Percentiles rank a stretch among this genome's conserved stretches.
Conservation (phyloP, 2,329 filamentous ascomycete genomes). For the Stagonosporopsis chrysanthemi region DNA sequence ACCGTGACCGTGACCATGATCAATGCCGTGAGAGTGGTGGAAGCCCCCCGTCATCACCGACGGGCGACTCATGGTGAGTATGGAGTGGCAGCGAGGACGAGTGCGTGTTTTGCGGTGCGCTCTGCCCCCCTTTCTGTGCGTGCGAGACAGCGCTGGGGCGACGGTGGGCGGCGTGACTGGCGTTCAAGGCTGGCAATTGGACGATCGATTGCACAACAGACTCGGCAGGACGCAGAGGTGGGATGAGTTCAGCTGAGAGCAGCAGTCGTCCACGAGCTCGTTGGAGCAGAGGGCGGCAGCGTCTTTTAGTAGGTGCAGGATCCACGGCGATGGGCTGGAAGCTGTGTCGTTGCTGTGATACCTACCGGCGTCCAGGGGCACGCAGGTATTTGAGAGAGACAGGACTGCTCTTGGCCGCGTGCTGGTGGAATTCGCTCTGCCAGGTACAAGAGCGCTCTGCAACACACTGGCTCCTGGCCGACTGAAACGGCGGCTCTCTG, state of each 20-base stretch:
- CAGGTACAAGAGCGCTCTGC: constrained; percentile 51
- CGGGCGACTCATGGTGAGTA: constrained; percentile 40
- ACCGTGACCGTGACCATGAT: constrained; percentile 18
- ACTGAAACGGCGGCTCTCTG: constrained; percentile 48
- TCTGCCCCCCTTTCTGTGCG: constrained; percentile 19
- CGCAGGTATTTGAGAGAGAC: constrained; percentile 50
- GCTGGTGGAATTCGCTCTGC: constrained; percentile 42
- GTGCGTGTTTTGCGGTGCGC: constrained; percentile 19
- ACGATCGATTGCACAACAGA: constrained; percentile 45
- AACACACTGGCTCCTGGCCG: constrained; percentile 46
- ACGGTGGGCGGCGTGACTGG: constrained; percentile 36
- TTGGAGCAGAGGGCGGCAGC: constrained; percentile 39
- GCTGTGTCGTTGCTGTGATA: constrained; percentile 51
- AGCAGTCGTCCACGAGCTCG: constrained; percentile 46
- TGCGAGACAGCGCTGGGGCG: constrained; percentile 21
- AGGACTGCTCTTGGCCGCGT: constrained; percentile 44
- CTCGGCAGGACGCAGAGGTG: constrained; percentile 33
- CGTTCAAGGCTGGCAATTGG: constrained; percentile 37
- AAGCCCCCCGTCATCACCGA: constrained; percentile 39
- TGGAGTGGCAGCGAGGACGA: constrained; percentile 6
- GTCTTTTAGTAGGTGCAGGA: constrained; percentile 50
- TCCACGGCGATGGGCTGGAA: constrained; percentile 44
- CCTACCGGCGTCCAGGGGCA: constrained; percentile 46
- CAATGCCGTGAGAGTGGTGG: constrained; percentile 23
- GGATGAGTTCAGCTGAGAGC: constrained; percentile 6